phyloP scores from a whole-genome alignment of 2,329 filamentous ascomycete species.

The Albophoma yamanashiensis region DNA sequence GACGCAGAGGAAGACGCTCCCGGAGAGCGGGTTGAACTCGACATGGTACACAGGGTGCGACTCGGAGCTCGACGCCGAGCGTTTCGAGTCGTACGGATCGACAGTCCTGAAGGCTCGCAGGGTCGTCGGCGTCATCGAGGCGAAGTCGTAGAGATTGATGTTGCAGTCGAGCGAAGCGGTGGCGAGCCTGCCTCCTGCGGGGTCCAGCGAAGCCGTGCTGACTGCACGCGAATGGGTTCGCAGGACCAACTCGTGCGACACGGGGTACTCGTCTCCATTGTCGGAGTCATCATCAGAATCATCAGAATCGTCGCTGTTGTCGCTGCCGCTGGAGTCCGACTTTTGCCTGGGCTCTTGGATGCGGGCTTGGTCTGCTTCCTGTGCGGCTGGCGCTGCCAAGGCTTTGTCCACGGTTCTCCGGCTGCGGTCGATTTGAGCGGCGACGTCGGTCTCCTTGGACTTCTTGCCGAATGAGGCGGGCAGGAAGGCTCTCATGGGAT shows the following conservation, averaged over 20 bases:
- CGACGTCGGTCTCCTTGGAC: slow-evolving; percentile 59
- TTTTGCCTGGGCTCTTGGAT: slow-evolving; percentile 15
- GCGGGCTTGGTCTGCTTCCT: slow-evolving; percentile 5
- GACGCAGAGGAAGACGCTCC: slow-evolving; percentile 73
- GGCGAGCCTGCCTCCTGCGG: slow-evolving; percentile 71
- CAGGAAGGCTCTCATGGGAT: slow-evolving; percentile 66
- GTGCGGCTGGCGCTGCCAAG: slow-evolving; percentile 2
- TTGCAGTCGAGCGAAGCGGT: slow-evolving; percentile 89
- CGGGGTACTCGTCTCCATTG: slow-evolving; percentile 79
- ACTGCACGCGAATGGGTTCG: slow-evolving; percentile 87
- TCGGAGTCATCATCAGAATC: slow-evolving; percentile 49
- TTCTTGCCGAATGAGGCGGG: slow-evolving; percentile 81
- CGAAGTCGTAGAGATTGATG: slow-evolving; percentile 89
- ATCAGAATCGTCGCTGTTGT: slow-evolving; percentile 35
- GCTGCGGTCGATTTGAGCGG: slow-evolving; percentile 70
- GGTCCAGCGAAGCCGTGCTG: slow-evolving; percentile 75
- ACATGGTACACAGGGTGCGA: slow-evolving; percentile 82
- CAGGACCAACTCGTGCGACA: slow-evolving; percentile 85
- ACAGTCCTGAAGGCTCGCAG: slow-evolving; percentile 87
- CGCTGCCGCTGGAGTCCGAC: slow-evolving; percentile 32
- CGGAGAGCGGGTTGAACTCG: slow-evolving; percentile 74
- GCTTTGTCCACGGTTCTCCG: slow-evolving; percentile 40
- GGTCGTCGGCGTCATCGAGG: slow-evolving; percentile 90
- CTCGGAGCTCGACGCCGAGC: slow-evolving; percentile 57
- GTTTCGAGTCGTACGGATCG: slow-evolving; percentile 72